Base-by-base conservation (phyloP, 306 rosid species). In the Prunus mume region DNA sequence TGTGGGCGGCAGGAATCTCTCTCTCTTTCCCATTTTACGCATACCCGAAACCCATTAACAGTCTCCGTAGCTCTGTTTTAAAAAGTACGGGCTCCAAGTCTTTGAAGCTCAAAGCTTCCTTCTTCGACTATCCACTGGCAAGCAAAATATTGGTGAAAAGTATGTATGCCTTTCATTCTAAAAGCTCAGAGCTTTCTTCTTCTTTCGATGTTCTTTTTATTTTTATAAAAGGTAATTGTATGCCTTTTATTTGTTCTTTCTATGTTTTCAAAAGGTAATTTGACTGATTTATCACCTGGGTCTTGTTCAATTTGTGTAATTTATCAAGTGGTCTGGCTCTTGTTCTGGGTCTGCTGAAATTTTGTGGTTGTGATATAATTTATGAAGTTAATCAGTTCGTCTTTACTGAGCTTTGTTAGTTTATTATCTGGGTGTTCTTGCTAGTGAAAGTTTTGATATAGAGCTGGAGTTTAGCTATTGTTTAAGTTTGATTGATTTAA, bases 131-230 rank as follows among this genome's bases (percentile, higher is more conserved):
- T 71, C 93, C 98, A 1, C 98, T 90, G 55, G 98, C 91, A 18
- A 89, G 95, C 91, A 89, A 87, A 89, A 75, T 93, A 63, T 54
- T 91, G 71, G 86, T 91, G 47, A 81, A 65, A 85, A 93, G 97
- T 93, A 89, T 45, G 65, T 3, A 2, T 27, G 41, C 69, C 11
- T 76, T 13, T 49, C 9, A 38, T 38, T 38, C 9, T 38, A 38
- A 38, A 38, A 38, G 43, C 43, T 38, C 43, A 6, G 43, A 6
- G 9, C 25, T 76, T 10, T 78, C 75, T 52, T 55, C 64, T 49
- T 18, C 25, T 54, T 3, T 71, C 63, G 1, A 49, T n/a, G 43
- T 52, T 49, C 66, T 41, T 34, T 10, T 51, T 0, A 3, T 22
- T 22, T 22, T 22, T 0, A 22, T 22, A 19, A n/a, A 46, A 4